Evolutionary conservation across 2,329 filamentous ascomycete genomes (phyloP), one percentile per base, ranked within the genome.

Genomic region (Ophiostoma perfectum): DNA sequence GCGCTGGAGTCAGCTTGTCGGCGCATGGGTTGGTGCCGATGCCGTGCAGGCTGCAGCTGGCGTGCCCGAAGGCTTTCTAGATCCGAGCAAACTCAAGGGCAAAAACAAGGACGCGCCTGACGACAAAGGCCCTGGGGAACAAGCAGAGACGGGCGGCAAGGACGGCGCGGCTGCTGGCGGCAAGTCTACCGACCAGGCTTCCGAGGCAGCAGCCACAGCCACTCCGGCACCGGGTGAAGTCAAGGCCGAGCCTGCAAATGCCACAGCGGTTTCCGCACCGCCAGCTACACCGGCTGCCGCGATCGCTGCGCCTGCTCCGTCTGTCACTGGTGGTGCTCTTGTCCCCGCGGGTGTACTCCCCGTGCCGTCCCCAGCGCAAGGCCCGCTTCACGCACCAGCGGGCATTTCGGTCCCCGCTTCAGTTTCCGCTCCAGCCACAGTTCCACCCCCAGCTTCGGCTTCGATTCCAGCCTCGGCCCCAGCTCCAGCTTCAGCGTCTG

Each of bases 1-100:
- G 77, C 86, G 86, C 69, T 99, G 92, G 91, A 96, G 93, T 76
- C 83, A 82, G 42, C 82, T 95, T 73, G 78, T 96, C 42, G 93
- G 91, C 5, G 91, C 89, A 16, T 99, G 93, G 85, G 89, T 94
- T 4, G 94, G 94, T 0, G 85, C 68, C 8, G n/a, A 60, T 47
- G 9, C 41, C n/a, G 81, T 80, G 76, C 80, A 78, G 73, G 86
- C 91, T 0, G 91, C 90, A 8, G 83, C 82, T 52, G 93, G 93
- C 6, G 93, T 97, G 38, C 94, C 93, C 0, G 88, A 87, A 69
- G 85, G 92, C 66, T 98, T 97, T 76, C 70, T 83, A 66, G 77
- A 72, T 62, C 63, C 55, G 69, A 71, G 36, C 60, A 70, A 72
- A 67, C 62, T 74, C 7, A 73, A 72, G 64, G 69, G 67, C 49